Evolutionary conservation across 208 protist genomes (phyloP), one percentile per base, ranked within the genome.

Genomic region (Trypanosoma mega): DNA sequence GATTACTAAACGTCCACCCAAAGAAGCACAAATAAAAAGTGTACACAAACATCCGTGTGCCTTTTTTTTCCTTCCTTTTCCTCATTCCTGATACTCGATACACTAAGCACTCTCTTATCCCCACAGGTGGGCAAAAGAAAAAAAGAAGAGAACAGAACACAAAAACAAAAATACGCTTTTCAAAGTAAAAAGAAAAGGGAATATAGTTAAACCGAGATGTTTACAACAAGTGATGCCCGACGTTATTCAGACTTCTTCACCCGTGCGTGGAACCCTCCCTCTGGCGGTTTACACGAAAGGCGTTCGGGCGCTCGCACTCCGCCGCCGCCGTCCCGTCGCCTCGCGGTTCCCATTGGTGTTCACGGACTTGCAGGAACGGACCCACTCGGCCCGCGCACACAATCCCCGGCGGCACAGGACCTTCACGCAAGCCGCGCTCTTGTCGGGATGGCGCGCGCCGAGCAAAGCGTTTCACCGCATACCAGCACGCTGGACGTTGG

Each of bases 201-300:
- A 53, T 20, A 16, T 39, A 12, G 6, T 39, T 39, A 6, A 12
- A 12, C 8, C 8, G 8, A 16, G 39, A 69, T 69, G 63, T 69
- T 69, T 56, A 61, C 33, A 24, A 24, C 30, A 3, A 33, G 34
- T 12, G 63, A 69, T 37, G 63, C 63, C 1, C 43, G 53, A 26
- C 41, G 63, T 5, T 69, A 69, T 48, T 54, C 63, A n/a, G 63
- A 47, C 4, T 63, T 69, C 63, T 69, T 69, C 37, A 62, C 63
- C 6, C 44, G 63, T 27, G 60, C 63, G 39, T 69, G 63, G 63
- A 62, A 31, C 6, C 54, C 63, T 11, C 63, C 63, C 29, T 54
- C 63, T 30, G 63, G 50, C 21, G 53, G 46, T 9, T 14, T 58
- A 7, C 5, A 11, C 3, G 20, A 33, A 11, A 53, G 20, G 18